A percentile compares a stretch with the other conserved stretches of the same genome.
Conservation (phyloP, 106 monocot species). For the Acorus calamus region DNA sequence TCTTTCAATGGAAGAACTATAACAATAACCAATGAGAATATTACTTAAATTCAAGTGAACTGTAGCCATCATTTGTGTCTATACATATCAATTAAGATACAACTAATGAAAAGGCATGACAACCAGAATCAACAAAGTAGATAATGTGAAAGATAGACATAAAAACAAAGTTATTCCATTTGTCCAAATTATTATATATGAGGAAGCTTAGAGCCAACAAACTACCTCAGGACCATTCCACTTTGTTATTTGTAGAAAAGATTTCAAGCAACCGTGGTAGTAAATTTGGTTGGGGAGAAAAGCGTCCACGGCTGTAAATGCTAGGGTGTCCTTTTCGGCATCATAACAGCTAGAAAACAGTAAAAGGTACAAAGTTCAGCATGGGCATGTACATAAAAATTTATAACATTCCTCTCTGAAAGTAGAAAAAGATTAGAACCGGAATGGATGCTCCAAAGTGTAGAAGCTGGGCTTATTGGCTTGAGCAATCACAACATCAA, state of each 20-base stretch:
- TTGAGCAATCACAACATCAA: constrained; percentile 95
- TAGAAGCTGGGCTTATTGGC: constrained; percentile 96
- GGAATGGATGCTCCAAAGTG: constrained; percentile 86
- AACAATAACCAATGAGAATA: no score
- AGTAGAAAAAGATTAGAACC: constrained; percentile 28
- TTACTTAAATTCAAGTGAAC: no score
- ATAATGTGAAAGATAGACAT: background rate
- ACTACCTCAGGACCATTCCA: constrained; percentile 95
- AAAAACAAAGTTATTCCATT: no score
- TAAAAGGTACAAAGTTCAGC: no score
- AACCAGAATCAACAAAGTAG: background rate
- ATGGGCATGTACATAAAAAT: no score
- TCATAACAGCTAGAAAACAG: constrained; percentile 64
- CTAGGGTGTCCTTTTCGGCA: constrained; percentile 60
- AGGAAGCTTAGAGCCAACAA: background rate
- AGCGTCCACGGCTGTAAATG: constrained; percentile 80
- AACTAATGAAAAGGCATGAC: background rate
- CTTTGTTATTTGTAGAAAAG: constrained; percentile 88
- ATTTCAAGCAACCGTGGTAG: constrained; percentile 90
- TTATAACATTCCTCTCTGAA: no score
- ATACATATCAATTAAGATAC: background rate
- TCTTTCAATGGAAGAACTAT: no score
- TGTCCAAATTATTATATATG: no score
- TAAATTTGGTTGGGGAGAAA: constrained; percentile 80
- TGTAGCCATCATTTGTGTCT: no score